A percentile compares a stretch with the other conserved stretches of the same genome.
phyloP scores from a whole-genome alignment of 1,284 basidiomycete genomes.

The Apiotrichum gracile region DNA sequence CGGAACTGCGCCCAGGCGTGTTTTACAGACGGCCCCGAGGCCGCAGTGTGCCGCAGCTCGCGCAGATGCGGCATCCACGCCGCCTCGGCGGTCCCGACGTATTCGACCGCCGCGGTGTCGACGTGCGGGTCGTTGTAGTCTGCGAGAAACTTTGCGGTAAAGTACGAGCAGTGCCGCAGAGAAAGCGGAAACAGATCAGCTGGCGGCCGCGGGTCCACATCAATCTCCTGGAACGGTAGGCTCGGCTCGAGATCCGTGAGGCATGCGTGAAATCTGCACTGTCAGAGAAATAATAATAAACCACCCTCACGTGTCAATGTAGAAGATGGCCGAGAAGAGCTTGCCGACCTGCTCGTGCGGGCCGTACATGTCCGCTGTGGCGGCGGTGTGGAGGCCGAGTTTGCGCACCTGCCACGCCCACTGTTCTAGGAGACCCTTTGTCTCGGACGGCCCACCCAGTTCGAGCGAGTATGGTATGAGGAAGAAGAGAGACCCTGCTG shows the following conservation, averaged over 20 bases:
- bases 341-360: constrained; percentile 18
- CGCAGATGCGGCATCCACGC: constrained; percentile 16
- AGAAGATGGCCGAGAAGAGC: constrained; percentile 21
- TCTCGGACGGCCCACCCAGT: constrained; percentile 20
- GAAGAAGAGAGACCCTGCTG: constrained; percentile 21
- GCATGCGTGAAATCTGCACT: constrained; percentile 16
- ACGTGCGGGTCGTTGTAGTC: constrained; percentile 19
- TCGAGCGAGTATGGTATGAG: constrained; percentile 18
- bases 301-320: constrained; percentile 17
- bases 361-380: constrained; percentile 20
- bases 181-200: constrained; percentile 10
- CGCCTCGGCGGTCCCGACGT: constrained; percentile 16
- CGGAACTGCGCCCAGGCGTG: constrained; percentile 20
- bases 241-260: constrained; percentile 18
- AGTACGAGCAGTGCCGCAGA: constrained; percentile 10
- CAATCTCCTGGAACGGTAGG: constrained; percentile 21
- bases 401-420: constrained; percentile 27
- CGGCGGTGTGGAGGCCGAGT: constrained; percentile 20
- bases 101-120: constrained; percentile 18
- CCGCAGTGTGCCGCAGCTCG: constrained; percentile 10
- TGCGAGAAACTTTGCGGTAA: constrained; percentile 14
- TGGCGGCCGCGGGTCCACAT: constrained; percentile 17
- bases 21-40: constrained; percentile 5
- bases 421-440: constrained; percentile 17
- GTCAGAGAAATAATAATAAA: neutral